Evolutionary conservation across 1,139 yeast genomes (phyloP).

Genomic region (Pichia sp.): DNA sequence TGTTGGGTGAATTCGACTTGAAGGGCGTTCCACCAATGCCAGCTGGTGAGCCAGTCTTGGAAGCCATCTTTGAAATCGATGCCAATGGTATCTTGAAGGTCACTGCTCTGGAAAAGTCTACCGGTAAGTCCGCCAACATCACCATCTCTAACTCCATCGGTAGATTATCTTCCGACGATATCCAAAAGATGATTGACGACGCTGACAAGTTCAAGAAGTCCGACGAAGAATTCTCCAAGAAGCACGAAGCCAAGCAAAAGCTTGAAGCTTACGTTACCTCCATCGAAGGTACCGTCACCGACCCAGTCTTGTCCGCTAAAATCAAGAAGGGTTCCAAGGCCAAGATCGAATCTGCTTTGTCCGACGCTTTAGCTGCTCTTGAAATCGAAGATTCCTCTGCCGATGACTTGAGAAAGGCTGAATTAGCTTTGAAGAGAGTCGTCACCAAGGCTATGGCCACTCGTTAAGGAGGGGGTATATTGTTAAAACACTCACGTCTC

Average conservation of each 20-base stretch:
- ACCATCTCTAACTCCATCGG: slow-evolving; percentile 98
- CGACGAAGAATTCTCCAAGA: slow-evolving; percentile 99
- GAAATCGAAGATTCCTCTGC: slow-evolving; percentile 95
- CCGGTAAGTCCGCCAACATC: slow-evolving; percentile 98
- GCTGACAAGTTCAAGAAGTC: slow-evolving; percentile 97
- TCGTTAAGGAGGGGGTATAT: slow-evolving; percentile 59
- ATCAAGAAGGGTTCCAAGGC: slow-evolving; percentile 97
- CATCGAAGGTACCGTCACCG: slow-evolving; percentile 94
- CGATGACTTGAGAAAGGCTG: slow-evolving; percentile 98
- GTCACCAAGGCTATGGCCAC: slow-evolving; percentile 99
- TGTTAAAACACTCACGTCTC: not conserved
- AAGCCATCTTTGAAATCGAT: slow-evolving; percentile 97
- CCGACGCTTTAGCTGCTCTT: slow-evolving; percentile 97
- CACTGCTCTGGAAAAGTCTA: slow-evolving; percentile 96
- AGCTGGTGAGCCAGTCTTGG: slow-evolving; percentile 98
- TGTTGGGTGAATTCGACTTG: slow-evolving; percentile 97
- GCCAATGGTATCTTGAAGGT: slow-evolving; percentile 99
- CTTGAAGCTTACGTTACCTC: slow-evolving; percentile 98
- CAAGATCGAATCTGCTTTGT: slow-evolving; percentile 96
- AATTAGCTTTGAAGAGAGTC: slow-evolving; percentile 97
- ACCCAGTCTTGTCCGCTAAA: slow-evolving; percentile 97
- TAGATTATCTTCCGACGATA: slow-evolving; percentile 93
- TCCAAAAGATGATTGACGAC: slow-evolving; percentile 95
- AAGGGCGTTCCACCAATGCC: slow-evolving; percentile 97
- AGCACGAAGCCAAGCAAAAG: slow-evolving; percentile 99